A percentile compares a stretch with the other conserved stretches of the same genome.
phyloP scores from a whole-genome alignment of 2,329 filamentous ascomycete genomes.

The Colletotrichum sp. region DNA sequence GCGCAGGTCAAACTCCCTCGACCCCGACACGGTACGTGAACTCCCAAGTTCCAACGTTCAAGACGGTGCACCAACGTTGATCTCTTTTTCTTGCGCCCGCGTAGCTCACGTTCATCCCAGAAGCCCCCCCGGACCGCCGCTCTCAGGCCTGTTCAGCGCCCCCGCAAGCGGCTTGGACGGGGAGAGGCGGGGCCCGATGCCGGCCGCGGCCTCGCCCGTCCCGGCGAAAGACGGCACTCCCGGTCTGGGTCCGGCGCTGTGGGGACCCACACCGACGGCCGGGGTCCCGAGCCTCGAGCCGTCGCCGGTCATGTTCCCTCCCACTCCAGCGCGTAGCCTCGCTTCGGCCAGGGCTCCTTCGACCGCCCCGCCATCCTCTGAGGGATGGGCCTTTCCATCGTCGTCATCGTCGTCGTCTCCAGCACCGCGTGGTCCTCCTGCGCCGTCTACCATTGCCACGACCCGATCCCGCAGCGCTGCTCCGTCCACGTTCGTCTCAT shows the following conservation, averaged over 20 bases:
- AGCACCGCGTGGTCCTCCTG: neutral
- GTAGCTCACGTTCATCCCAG: neutral
- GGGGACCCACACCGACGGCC: neutral
- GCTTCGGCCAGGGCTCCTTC: neutral
- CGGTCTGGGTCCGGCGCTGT: neutral
- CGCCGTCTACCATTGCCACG: neutral
- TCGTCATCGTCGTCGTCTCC: neutral
- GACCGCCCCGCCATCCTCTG: neutral
- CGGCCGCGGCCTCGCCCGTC: neutral
- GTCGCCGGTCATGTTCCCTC: neutral
- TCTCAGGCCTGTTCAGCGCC: neutral
- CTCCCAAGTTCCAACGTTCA: neutral
- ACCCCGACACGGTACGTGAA: neutral
- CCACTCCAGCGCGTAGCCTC: neutral
- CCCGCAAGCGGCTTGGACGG: neutral
- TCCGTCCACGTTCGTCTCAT: neutral
- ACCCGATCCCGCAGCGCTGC: neutral
- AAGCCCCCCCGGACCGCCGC: neutral
- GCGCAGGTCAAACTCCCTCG: neutral
- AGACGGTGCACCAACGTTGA: neutral
- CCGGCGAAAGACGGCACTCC: neutral
- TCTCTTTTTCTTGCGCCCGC: neutral
- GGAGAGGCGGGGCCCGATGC: neutral
- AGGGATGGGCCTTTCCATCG: neutral
- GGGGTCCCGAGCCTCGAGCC: neutral